Conservation (phyloP, 2,329 filamentous ascomycete genomes). For the Diplodia scrobiculata region DNA sequence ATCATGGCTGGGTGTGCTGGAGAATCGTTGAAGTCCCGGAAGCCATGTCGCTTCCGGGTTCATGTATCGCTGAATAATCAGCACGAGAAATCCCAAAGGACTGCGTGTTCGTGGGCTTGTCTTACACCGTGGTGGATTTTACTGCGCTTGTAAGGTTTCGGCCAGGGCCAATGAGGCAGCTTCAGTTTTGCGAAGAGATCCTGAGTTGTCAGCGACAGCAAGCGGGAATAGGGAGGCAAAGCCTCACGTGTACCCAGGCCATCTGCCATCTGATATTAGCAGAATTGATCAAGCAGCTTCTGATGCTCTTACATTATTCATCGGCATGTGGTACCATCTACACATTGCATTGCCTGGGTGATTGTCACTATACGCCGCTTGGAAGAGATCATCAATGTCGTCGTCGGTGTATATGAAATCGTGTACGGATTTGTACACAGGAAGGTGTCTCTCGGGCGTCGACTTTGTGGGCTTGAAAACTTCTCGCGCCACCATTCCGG, state of each 20-base stretch:
- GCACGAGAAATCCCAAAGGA: too few relatives aligned
- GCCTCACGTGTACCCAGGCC: conserved; percentile 1
- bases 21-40: too few relatives aligned
- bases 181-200: conserved; percentile 16
- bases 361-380: background rate
- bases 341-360: background rate
- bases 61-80: background rate
- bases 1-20: background rate
- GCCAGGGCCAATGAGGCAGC: background rate
- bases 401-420: conserved; percentile 10
- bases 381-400: background rate
- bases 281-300: too few relatives aligned
- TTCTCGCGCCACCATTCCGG: background rate
- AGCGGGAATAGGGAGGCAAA: too few relatives aligned
- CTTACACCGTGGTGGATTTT: conserved; percentile 5
- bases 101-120: too few relatives aligned
- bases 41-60: background rate
- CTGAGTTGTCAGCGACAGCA: background rate
- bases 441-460: background rate
- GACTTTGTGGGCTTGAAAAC: background rate
- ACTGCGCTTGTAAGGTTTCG: conserved; percentile 3
- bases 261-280: background rate
- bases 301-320: conserved; percentile 3
- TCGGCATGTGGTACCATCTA: conserved; percentile 10
- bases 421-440: conserved; percentile 10